phyloP scores from a whole-genome alignment of 805 yeast genomes.

The Cyberlindnera saturnus region DNA sequence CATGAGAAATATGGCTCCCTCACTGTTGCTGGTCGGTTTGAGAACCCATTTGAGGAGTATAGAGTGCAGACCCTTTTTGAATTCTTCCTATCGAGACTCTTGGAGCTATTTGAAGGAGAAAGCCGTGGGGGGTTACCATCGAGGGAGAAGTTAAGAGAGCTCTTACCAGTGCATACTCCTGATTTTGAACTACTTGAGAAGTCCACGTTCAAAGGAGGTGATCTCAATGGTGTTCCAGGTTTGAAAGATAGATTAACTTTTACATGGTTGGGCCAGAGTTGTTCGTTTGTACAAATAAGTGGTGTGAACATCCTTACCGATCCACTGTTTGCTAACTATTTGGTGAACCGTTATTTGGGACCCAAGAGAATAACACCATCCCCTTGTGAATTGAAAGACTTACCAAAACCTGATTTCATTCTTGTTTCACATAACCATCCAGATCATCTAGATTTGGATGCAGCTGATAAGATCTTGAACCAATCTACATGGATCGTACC shows the following conservation, averaged over 20 bases:
- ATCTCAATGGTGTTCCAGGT: conserved; percentile 25
- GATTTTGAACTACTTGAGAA: conserved; percentile 21
- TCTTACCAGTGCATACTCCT: conserved; percentile 59
- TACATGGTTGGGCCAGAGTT: conserved; percentile 94
- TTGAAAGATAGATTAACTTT: conserved; percentile 47
- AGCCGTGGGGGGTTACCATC: conserved; percentile 57
- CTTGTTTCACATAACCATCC: conserved; percentile 93
- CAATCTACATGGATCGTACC: conserved; percentile 82
- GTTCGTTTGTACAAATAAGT: conserved; percentile 65
- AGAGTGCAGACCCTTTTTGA: conserved; percentile 87
- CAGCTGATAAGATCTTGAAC: conserved; percentile 51
- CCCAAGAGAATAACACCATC: conserved; percentile 81
- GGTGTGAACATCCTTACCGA: conserved; percentile 79
- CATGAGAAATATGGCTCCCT: conserved; percentile 37
- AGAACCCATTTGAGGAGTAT: conserved; percentile 88
- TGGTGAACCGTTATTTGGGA: conserved; percentile 61
- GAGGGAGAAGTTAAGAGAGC: conserved; percentile 39
- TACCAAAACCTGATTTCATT: conserved; percentile 66
- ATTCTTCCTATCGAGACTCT: conserved; percentile 64
- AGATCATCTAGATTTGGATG: conserved; percentile 75
- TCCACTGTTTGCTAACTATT: conserved; percentile 66
- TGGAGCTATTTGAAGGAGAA: conserved; percentile 59
- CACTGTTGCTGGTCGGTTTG: conserved; percentile 69
- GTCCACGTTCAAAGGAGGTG: conserved; percentile 10
- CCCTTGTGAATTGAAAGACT: conserved; percentile 58